Evolutionary conservation across 2,329 filamentous ascomycete species (phyloP).

Genomic region (Ustilaginoidea virens): DNA sequence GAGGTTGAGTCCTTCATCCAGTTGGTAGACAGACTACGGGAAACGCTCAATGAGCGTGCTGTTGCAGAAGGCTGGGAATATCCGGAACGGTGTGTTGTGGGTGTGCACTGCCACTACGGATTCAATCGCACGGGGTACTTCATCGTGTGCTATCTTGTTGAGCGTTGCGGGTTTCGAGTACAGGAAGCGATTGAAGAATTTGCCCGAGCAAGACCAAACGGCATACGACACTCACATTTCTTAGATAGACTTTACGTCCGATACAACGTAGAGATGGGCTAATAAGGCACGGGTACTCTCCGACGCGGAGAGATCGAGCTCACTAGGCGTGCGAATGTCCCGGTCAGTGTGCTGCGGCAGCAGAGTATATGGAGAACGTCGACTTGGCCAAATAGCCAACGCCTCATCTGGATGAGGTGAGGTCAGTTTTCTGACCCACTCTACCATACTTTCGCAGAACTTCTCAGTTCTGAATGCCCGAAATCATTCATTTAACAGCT

Average conservation of each 20-base stretch:
- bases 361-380: too few species aligned
- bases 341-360: too few species aligned
- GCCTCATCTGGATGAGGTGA: too few species aligned
- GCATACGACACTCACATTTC: conserved; percentile 83
- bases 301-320: too few species aligned
- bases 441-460: too few species aligned
- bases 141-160: conserved; percentile 79
- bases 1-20: conserved; percentile 39
- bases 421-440: too few species aligned
- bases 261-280: conserved; percentile 36
- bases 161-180: conserved; percentile 55
- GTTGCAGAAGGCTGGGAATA: conserved; percentile 23
- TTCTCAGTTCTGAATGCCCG: too few species aligned
- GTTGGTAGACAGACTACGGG: conserved; percentile 43
- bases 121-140: conserved; percentile 93
- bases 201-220: conserved; percentile 54
- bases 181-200: conserved; percentile 71
- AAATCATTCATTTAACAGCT: too few species aligned
- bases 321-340: too few species aligned
- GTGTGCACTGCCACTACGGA: conserved; percentile 89
- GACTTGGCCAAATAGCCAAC: too few species aligned
- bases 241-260: conserved; percentile 69
- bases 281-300: too few species aligned
- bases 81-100: conserved; percentile 38
- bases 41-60: conserved; percentile 27